phyloP scores from a whole-genome alignment of 139 green algal species.

The Limnomonas spitsbergensis region DNA sequence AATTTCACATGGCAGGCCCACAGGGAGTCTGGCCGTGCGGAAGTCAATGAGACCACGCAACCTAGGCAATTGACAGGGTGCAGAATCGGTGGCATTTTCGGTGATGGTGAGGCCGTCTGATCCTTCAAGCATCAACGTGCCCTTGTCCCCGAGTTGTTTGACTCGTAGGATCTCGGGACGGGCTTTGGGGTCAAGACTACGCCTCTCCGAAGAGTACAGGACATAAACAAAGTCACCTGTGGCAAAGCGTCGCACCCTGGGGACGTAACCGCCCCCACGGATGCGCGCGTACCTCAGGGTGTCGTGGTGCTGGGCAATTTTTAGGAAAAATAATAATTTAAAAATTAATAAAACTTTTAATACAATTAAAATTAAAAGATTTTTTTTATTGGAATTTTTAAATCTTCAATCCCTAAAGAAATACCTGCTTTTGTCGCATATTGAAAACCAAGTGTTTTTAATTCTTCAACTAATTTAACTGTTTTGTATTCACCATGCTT shows the following conservation, averaged over 20 bases:
- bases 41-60: neutral
- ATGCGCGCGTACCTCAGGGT: slow-evolving; percentile 10
- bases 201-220: neutral
- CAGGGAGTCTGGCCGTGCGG: neutral
- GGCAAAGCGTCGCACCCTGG: neutral
- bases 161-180: neutral
- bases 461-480: slow-evolving; percentile 60
- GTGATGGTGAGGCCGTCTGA: neutral
- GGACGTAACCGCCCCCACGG: neutral
- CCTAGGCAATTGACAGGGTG: slow-evolving; percentile 1
- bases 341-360: slow-evolving; percentile 37
- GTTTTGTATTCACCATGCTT: slow-evolving; percentile 56
- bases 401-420: slow-evolving; percentile 72
- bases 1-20: slow-evolving; percentile 16
- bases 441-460: slow-evolving; percentile 67
- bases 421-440: slow-evolving; percentile 59
- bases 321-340: no score
- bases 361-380: slow-evolving; percentile 39
- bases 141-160: neutral
- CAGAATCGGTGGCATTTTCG: neutral
- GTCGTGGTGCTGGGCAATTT: slow-evolving; percentile 10
- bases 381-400: slow-evolving; percentile 66
- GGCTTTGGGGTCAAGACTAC: no score
- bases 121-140: neutral
- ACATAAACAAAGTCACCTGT: slow-evolving; percentile 24